phyloP scores from a whole-genome alignment of 1,139 yeast species.

The Wickerhamiella pararugosa region DNA sequence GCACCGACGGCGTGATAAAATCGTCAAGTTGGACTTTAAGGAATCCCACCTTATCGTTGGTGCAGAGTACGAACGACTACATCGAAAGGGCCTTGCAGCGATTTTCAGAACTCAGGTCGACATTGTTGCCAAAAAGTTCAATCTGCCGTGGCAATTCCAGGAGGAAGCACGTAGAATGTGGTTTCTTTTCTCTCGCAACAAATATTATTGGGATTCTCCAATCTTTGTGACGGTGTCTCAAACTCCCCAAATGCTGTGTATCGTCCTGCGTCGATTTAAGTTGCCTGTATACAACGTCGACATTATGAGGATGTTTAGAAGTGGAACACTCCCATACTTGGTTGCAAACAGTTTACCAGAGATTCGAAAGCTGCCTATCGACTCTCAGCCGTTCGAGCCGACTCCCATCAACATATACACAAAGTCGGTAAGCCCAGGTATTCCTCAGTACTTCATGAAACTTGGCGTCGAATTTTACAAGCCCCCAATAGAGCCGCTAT shows the following conservation, averaged over 20 bases:
- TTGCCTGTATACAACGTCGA: conserved; percentile 22
- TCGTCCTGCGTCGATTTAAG: conserved; percentile 19
- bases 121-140: conserved; percentile 24
- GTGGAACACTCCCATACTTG: conserved; percentile 20
- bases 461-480: not conserved
- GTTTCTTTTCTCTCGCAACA: conserved; percentile 2
- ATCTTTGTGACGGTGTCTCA: conserved; percentile 11
- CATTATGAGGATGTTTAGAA: conserved; percentile 21
- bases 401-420: not conserved
- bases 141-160: conserved; percentile 5
- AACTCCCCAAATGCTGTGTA: conserved; percentile 16
- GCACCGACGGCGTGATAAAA: conserved; percentile 4
- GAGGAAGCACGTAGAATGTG: conserved; percentile 9
- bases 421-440: not conserved
- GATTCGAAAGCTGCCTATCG: conserved; percentile 6
- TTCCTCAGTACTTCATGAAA: not conserved
- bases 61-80: conserved; percentile 33
- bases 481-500: conserved; percentile 14
- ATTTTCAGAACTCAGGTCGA: conserved; percentile 37
- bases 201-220: not conserved
- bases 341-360: conserved; percentile 10
- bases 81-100: conserved; percentile 39
- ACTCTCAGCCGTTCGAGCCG: conserved; percentile 17
- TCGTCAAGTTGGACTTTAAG: not conserved
- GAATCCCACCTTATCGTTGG: conserved; percentile 34